These are phyloP conservation scores for Neltuma alba DNA, from an alignment of 306 rosid species.

Conservation along the genomic window DNA sequence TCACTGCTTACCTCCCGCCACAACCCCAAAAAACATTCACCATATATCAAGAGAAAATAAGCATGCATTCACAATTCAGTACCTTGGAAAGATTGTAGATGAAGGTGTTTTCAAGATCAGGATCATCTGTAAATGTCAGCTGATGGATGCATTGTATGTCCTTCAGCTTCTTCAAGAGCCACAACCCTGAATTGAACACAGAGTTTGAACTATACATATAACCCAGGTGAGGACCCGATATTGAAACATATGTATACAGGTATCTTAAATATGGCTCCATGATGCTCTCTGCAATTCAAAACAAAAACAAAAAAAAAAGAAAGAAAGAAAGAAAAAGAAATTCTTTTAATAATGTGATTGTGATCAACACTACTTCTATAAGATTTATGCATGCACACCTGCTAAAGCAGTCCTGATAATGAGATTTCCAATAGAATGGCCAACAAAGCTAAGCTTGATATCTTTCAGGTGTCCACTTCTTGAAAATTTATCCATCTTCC, in stretches of 20 bases:
- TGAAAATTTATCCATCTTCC: slow-evolving; percentile 78
- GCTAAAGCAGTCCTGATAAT: slow-evolving; percentile 84
- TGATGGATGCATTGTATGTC: slow-evolving; percentile 87
- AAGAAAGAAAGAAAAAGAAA: neutral
- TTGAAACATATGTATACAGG: slow-evolving; percentile 73
- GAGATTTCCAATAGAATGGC: slow-evolving; percentile 92
- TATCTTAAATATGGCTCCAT: slow-evolving; percentile 81
- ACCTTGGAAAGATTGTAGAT: slow-evolving; percentile 91
- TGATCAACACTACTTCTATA: slow-evolving; percentile 20
- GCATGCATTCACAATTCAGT: slow-evolving; percentile 36
- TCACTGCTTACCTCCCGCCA: too few species aligned
- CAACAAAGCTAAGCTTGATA: slow-evolving; percentile 85
- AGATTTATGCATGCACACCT: slow-evolving; percentile 46
- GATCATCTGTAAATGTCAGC: slow-evolving; percentile 87
- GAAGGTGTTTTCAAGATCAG: slow-evolving; percentile 81
- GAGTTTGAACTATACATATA: slow-evolving; percentile 91
- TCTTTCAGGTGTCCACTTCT: slow-evolving; percentile 62
- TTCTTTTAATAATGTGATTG: slow-evolving; percentile 23
- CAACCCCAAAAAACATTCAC: neutral
- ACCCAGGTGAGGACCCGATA: slow-evolving; percentile 96
- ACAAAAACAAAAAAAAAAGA: too few species aligned
- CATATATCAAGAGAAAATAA: neutral
- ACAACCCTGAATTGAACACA: slow-evolving; percentile 85
- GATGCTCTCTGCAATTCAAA: slow-evolving; percentile 80
- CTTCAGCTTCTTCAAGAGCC: slow-evolving; percentile 94